These are phyloP conservation scores for Candida labiduridarum DNA, from an alignment of 1,139 yeast genomes.

Conservation along the genomic window DNA sequence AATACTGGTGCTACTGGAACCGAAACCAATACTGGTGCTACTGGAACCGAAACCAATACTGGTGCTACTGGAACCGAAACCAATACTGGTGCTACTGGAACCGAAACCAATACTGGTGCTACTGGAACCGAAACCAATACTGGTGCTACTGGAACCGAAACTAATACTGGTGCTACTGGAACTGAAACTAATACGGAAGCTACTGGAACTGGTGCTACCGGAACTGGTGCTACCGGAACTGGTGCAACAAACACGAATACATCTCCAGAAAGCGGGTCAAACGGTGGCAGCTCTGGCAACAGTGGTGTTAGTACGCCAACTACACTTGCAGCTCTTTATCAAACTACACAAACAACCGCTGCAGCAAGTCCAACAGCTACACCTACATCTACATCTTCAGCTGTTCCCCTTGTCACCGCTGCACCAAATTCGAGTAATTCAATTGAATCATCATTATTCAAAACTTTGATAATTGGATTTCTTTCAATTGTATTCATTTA, in stretches of 20 bases:
- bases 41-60: conserved; percentile 1
- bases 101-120: conserved; percentile 8
- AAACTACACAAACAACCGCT: neutral
- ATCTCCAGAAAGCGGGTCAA: too few relatives aligned
- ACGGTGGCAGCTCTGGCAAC: neutral
- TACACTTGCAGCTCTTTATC: neutral
- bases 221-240: too few relatives aligned
- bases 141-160: conserved; percentile 1
- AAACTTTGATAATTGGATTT: neutral
- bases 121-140: conserved; percentile 2
- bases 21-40: neutral
- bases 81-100: conserved; percentile 4
- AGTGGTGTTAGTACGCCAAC: neutral
- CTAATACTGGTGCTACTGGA: too few relatives aligned
- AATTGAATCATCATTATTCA: neutral
- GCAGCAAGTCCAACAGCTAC: neutral
- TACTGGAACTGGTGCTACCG: too few relatives aligned
- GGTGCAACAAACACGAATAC: too few relatives aligned
- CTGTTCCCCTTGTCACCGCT: neutral
- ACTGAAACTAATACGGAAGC: too few relatives aligned
- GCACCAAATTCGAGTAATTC: neutral
- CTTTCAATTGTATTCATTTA: neutral
- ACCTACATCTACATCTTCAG: neutral
- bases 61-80: too few relatives aligned
- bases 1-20: neutral